Evolutionary conservation across 2,329 filamentous ascomycete genomes (phyloP), one percentile per base, ranked within the genome.

Genomic region (Tolypocladium tundrense): DNA sequence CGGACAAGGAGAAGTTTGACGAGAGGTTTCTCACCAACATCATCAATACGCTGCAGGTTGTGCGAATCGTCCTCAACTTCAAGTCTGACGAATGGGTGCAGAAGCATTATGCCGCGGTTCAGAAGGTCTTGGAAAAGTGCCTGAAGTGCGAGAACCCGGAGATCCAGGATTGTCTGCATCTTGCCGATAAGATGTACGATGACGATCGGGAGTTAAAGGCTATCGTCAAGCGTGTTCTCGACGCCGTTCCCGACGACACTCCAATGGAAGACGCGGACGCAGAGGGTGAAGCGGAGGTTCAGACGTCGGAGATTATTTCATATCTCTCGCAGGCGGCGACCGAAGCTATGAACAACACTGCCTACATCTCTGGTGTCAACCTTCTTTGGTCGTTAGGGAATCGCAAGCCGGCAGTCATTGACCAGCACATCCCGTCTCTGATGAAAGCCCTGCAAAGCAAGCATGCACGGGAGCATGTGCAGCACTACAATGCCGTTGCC

Each of bases 391-490:
- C 91, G 19, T 76, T 99, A 24, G 91, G 91, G 6, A 85, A 90
- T 65, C 87, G 90, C 60, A 92, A 90, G 67, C 90, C 93, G 1
- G 85, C 88, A 16, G 87, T 94, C 62, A 90, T 99, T 61, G 94
- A 99, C 70, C 82, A 90, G 60, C 94, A 99, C 68, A 91, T 97
- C 57, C 78, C 83, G 3, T 85, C 88, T 35, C 79, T 99, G 50
- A 96, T 99, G 88, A 97, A 96, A 72, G 91, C 90, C 0, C 82
- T 99, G 64, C 93, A 96, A 65, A 84, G 85, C 54, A 97, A 97
- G 73, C 83, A 99, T 64, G 92, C 92, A 0, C 88, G 94, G 65
- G 94, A 99, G 63, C 94, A 99, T 72, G 88, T 99, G 70, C 90
- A 78, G 71, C 88, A 86, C 65, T 91, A 88, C 64, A 80, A 83